Base-by-base conservation (phyloP, 2,329 filamentous ascomycete species). In the Epichloe hybrida region DNA sequence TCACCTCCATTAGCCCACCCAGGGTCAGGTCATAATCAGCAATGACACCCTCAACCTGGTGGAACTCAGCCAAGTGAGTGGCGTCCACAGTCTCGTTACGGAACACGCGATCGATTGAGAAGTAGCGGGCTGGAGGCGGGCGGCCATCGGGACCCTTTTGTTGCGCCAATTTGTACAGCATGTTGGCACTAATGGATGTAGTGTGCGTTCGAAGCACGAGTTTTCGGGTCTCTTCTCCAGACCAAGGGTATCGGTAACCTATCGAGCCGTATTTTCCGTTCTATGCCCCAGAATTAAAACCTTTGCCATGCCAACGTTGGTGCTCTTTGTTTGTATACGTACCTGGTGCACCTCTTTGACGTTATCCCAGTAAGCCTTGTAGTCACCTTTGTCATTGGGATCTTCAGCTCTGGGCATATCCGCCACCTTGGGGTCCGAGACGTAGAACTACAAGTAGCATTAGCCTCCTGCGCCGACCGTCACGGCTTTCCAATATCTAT, bases 21-120 rank as follows among this genome's bases (percentile, higher is more conserved):
- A 97, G 79, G 0, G 91, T 94, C 55, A 98, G 76, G 37, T 85
- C 86, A 66, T 95, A 97, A 70, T 98, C 93, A 27, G 93, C 93
- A 70, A 98, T 97, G 48, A 98, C 91, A 69, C 93, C 93, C 71
- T 98, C 93, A 36, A 97, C 88, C 66, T 98, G 93, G 72, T 98
- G 93, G 77, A 98, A 98, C 69, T 98, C 93, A 39, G 89, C 90
- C 62, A 98, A 71, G 74, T 98, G 93, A 8, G 93, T 98, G 13
- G 90, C 90, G 63, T 98, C 93, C 52, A 98, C 90, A 3, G 88
- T 88, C 71, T 98, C 93, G 69, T 98, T 98, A 58, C 88, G 82
- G 83, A 98, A 98, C 54, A 98, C 93, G 50, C 93, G 83, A 70
- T 98, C 93, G 65, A 98, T 98, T 55, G 88, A 95, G 75, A 98